Evolutionary conservation across 108 stramenopile genomes (phyloP), one percentile per base, ranked within the genome.

Genomic region (Cyclotella distinguenda): DNA sequence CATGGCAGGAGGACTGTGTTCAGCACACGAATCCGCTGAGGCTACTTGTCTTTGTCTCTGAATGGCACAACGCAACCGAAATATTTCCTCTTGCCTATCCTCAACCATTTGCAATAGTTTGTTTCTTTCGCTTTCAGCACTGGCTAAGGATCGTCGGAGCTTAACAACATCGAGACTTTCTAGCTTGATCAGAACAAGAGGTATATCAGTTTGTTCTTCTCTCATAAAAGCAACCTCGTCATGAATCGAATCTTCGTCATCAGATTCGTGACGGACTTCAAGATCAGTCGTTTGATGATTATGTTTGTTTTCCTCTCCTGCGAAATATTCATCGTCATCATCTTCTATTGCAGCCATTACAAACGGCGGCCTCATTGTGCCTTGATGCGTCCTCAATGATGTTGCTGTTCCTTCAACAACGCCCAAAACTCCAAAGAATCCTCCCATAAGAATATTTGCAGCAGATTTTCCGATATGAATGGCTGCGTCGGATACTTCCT

Each of bases 161-260:
- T 66, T 55, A 36, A 62, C 69, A 30, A 76, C 64, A 66, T 80
- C 74, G 11, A 76, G 35, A 33, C 70, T 70, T 61, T 74, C 74
- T 6, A 70, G 27, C 42, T 66, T 34, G 36, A 63, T 40, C n/a
- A 32, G 25, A 32, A 56, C 49, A 15, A 12, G 50, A 19, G 63
- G 48, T 39, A 26, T 26, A 30, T 21, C 31, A 5, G 22, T 13
- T 4, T 5, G 21, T 19, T 54, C n/a, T 26, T 6, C 51, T 11
- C 35, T 34, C 5, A 42, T 34, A 51, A 62, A 61, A 16, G 28
- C 32, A 12, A 68, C 66, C 27, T 51, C 68, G 10, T 74, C 72
- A 31, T 59, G 42, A 59, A 59, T 59, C 6, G 61, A 62, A 15
- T 76, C 60, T 6, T 48, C 49, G 26, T 32, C 58, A 15, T 42